These are phyloP conservation scores for Pyronema domesticum DNA, from an alignment of 495 filamentous ascomycete species.

Conservation along the genomic window DNA sequence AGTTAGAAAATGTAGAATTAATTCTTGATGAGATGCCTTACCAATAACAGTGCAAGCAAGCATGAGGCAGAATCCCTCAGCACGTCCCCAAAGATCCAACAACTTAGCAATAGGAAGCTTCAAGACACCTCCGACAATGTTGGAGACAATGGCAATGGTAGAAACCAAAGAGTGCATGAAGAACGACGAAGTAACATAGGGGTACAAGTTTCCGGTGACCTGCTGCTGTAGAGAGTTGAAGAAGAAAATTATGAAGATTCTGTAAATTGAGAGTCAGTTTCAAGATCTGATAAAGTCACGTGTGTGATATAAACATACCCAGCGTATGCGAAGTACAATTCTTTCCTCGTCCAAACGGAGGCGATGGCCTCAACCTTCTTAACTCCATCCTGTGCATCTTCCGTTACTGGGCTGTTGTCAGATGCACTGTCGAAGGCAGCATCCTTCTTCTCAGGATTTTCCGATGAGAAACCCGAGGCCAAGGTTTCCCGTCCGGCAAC, in stretches of 20 bases:
- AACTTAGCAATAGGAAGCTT: constrained; percentile 48
- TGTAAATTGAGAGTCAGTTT: constrained; percentile 8
- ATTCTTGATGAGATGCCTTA: neutral
- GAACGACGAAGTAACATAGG: constrained; percentile 34
- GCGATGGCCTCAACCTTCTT: constrained; percentile 32
- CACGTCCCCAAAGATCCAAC: constrained; percentile 44
- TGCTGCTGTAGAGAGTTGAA: constrained; percentile 32
- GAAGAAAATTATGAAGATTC: constrained; percentile 36
- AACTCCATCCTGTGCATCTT: constrained; percentile 27
- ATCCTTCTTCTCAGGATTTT: constrained; percentile 4
- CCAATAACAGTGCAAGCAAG: constrained; percentile 20
- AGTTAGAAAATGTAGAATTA: neutral
- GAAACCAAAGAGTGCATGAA: constrained; percentile 32
- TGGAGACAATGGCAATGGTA: constrained; percentile 31
- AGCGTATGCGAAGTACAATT: constrained; percentile 31
- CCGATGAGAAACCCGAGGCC: neutral
- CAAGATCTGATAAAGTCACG: neutral
- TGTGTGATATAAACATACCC: constrained; percentile 20
- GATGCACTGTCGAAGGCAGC: neutral
- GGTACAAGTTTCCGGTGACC: constrained; percentile 27
- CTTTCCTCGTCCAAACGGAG: constrained; percentile 31
- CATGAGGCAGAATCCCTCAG: constrained; percentile 28
- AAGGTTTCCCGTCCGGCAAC: neutral
- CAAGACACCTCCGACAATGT: constrained; percentile 42
- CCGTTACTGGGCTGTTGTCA: neutral